These are phyloP conservation scores for Corrigiola litoralis DNA, from an alignment of 179 eudicot species.

Conservation along the genomic window DNA sequence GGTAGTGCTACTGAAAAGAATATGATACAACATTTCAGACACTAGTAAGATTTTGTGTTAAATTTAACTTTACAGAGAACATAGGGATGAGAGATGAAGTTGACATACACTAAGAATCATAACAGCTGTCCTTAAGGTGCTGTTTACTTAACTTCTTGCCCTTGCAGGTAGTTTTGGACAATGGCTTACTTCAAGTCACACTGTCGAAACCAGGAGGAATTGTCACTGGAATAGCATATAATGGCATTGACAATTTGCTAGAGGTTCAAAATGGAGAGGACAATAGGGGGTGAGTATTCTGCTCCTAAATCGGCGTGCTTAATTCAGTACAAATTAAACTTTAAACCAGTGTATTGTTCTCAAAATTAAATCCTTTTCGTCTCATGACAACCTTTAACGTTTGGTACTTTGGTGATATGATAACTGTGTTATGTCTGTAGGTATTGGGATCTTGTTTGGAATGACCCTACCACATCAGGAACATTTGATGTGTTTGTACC, in stretches of 20 bases:
- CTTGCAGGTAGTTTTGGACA: constrained; percentile 40
- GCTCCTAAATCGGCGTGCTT: background rate
- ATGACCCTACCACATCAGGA: constrained; percentile 30
- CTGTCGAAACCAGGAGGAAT: constrained; percentile 44
- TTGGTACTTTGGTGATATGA: background rate
- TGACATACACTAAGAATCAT: too few relatives aligned
- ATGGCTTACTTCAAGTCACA: constrained; percentile 33
- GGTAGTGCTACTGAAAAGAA: too few relatives aligned
- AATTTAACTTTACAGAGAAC: too few relatives aligned
- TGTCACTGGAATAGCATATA: constrained; percentile 38
- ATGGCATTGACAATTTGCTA: constrained; percentile 47
- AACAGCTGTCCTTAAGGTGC: too few relatives aligned
- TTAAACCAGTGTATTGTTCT: background rate
- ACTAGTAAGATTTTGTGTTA: too few relatives aligned
- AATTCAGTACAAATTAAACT: too few relatives aligned
- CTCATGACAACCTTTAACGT: background rate
- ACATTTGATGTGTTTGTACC: constrained; percentile 34
- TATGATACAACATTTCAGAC: too few relatives aligned
- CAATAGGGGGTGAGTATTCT: constrained; percentile 34
- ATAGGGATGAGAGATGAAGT: too few relatives aligned
- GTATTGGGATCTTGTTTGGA: constrained; percentile 45
- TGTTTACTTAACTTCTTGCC: background rate
- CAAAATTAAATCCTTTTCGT: background rate
- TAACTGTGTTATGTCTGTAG: constrained; percentile 21
- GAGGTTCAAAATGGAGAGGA: constrained; percentile 35